Base-by-base conservation (phyloP, 2,329 filamentous ascomycete species). In the Fusarium mundagurra region DNA sequence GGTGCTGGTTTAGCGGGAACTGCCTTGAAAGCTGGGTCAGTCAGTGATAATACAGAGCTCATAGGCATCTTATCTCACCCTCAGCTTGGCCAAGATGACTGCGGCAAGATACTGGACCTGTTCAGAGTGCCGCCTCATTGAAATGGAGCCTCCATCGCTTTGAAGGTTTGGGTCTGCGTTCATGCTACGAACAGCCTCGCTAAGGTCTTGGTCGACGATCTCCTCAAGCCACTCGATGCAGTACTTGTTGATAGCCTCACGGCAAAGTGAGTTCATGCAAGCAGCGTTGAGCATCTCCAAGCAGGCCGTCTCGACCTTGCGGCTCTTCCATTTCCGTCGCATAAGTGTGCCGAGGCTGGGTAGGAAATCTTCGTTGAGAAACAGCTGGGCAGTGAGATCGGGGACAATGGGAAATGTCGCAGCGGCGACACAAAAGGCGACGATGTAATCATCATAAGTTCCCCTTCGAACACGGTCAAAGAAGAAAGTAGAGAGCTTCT, bases 341-440 rank as follows among this genome's bases (percentile, higher is more conserved):
- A 97, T 93, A 61, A 97, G 86, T 20, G 92, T 90, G 22, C 93
- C 92, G 12, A 98, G 88, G 63, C 90, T 92, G 67, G 91, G 87
- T 51, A 98, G 86, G 78, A 99, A 98, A 7, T 94, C 94, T 75
- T 98, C 94, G 41, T 92, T 95, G 64, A 98, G 88, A 81, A 99
- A 98, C 43, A 98, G 86, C 67, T 91, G 87, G 7, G 94, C 88
- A 5, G 92, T 94, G 48, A 94, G 88, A 63, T 92, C 89, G 7
- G 94, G 93, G 6, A 94, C 91, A 60, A 99, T 89, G 4, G 96
- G 95, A 80, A 99, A 99, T 14, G 97, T 90, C 29, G 92, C 91
- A 5, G 95, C 91, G 11, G 95, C 94, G n/a, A 95, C 95, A 61
- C 95, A 98, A 81, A 98, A 98, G 11, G 95, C 95, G 57, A 96